Evolutionary conservation across 2,329 filamentous ascomycete genomes (phyloP).

Genomic region (Periconia sp.): DNA sequence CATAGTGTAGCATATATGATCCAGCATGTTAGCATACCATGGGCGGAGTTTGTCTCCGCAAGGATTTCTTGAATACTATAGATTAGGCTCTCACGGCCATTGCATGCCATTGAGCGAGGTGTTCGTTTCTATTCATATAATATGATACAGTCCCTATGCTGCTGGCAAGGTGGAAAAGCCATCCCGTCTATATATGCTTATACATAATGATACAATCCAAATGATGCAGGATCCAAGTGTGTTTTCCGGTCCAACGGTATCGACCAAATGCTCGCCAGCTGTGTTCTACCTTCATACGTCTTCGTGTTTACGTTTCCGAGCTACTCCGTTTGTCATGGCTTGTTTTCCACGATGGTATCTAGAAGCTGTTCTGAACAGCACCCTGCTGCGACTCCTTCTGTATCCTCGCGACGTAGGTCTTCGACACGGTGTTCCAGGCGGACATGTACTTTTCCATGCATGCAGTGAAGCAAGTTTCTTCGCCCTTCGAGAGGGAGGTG

Average conservation of each 20-base stretch:
- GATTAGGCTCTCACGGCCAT: background rate
- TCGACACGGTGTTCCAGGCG: conserved; percentile 58
- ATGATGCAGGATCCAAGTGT: no score
- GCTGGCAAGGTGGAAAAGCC: background rate
- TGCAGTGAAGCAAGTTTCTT: conserved; percentile 56
- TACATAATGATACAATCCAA: no score
- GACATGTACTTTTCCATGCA: conserved; percentile 65
- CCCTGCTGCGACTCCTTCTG: conserved; percentile 46
- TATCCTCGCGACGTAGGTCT: conserved; percentile 57
- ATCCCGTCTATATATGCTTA: conserved; percentile 3
- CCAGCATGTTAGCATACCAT: conserved; percentile 18
- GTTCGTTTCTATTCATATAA: conserved; percentile 19
- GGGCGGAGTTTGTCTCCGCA: conserved; percentile 2
- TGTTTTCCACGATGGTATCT: no score
- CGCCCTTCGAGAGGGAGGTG: conserved; percentile 56
- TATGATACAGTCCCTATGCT: conserved; percentile 25
- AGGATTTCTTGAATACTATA: conserved; percentile 5
- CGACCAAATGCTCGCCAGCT: no score
- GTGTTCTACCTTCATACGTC: no score
- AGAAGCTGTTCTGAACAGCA: conserved; percentile 8
- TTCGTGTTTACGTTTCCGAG: no score
- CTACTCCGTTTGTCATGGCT: no score
- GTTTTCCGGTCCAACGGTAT: no score
- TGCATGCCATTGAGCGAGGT: no score
- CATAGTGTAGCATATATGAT: conserved; percentile 18